These are phyloP conservation scores for Pittosporum tobira DNA, from an alignment of 129 eudicot species.

Conservation along the genomic window DNA sequence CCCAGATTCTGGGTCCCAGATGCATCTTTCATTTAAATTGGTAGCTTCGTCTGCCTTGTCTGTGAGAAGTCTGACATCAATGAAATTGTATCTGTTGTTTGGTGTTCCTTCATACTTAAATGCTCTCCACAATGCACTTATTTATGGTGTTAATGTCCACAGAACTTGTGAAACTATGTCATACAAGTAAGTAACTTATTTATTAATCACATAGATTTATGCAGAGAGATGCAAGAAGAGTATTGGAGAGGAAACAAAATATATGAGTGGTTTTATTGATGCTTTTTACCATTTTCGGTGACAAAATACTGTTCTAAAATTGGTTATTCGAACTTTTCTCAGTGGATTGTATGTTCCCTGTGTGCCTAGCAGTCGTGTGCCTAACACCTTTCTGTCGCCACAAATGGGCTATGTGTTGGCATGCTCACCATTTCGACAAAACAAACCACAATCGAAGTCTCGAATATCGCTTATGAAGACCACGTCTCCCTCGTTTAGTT, in stretches of 20 bases:
- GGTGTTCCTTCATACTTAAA: no score
- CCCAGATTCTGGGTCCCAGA: no score
- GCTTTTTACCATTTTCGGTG: neutral
- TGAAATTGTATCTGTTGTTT: no score
- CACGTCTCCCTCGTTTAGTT: slow-evolving; percentile 16
- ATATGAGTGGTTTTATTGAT: neutral
- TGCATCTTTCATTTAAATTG: no score
- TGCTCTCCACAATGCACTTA: no score
- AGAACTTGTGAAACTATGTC: no score
- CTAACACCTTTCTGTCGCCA: slow-evolving; percentile 14
- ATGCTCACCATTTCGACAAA: slow-evolving; percentile 21
- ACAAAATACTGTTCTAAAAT: neutral
- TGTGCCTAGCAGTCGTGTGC: slow-evolving; percentile 18
- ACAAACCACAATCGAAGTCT: slow-evolving; percentile 5
- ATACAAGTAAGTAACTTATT: no score
- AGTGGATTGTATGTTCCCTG: slow-evolving; percentile 41
- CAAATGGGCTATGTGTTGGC: slow-evolving; percentile 19
- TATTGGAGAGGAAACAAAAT: neutral
- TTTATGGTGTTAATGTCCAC: no score
- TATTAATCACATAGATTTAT: neutral
- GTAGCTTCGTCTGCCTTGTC: no score
- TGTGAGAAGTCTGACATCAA: no score
- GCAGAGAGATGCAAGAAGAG: neutral
- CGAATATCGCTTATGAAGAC: slow-evolving; percentile 13
- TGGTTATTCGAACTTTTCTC: slow-evolving; percentile 12